Conservation (phyloP, 2,329 filamentous ascomycete species). For the Ophiosphaerella korrae region DNA sequence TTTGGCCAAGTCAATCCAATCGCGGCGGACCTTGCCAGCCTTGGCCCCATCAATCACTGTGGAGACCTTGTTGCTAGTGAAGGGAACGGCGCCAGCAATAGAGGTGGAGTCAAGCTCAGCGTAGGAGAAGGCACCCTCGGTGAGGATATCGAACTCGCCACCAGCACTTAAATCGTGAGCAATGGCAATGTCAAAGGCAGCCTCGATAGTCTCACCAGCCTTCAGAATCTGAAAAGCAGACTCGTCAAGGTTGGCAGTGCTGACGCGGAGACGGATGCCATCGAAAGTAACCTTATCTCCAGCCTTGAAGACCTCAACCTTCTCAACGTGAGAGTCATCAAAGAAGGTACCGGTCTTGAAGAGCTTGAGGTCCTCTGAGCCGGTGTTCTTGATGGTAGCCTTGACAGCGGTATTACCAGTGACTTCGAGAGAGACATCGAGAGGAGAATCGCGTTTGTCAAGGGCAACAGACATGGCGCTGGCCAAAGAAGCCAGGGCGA, state of each 20-base stretch:
- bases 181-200: slow-evolving; percentile 60
- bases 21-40: slow-evolving; percentile 56
- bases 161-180: slow-evolving; percentile 57
- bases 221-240: slow-evolving; percentile 57
- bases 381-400: slow-evolving; percentile 59
- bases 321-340: slow-evolving; percentile 57
- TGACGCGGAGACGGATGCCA: slow-evolving; percentile 57
- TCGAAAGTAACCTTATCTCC: slow-evolving; percentile 57
- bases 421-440: slow-evolving; percentile 51
- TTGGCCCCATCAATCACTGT: slow-evolving; percentile 60
- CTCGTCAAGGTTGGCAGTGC: slow-evolving; percentile 52
- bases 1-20: slow-evolving; percentile 53
- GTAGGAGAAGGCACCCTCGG: slow-evolving; percentile 62
- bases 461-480: slow-evolving; percentile 25
- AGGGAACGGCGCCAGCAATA: slow-evolving; percentile 56
- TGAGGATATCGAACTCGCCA: slow-evolving; percentile 60
- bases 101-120: slow-evolving; percentile 57
- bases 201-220: slow-evolving; percentile 54
- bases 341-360: slow-evolving; percentile 59
- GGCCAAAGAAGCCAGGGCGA: slow-evolving; percentile 19
- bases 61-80: slow-evolving; percentile 62
- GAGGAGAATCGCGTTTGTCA: slow-evolving; percentile 44
- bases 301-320: slow-evolving; percentile 56
- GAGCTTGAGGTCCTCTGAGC: slow-evolving; percentile 54
- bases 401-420: slow-evolving; percentile 58